phyloP scores from a whole-genome alignment of 805 yeast species.

The Brettanomyces bruxellensis region DNA sequence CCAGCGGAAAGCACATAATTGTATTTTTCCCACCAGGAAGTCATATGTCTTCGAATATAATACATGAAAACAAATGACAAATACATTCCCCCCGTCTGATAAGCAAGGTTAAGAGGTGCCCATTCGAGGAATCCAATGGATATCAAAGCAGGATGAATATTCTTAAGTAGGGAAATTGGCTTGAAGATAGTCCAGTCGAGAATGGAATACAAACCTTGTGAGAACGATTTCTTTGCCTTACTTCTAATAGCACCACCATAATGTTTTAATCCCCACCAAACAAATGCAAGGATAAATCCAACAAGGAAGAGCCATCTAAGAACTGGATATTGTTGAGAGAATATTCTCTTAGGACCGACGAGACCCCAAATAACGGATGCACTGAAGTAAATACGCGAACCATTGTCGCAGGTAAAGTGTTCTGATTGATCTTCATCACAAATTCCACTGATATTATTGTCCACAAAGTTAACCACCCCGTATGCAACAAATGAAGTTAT shows the following conservation, averaged over 20 bases:
- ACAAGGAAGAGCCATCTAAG: conserved; percentile 51
- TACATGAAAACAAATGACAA: conserved; percentile 45
- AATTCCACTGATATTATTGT: conserved; percentile 27
- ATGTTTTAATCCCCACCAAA: conserved; percentile 28
- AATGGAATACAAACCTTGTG: conserved; percentile 20
- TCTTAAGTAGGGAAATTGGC: conserved; percentile 24
- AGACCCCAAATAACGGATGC: conserved; percentile 60
- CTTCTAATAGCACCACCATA: background rate
- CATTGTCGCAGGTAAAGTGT: conserved; percentile 38
- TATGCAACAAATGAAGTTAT: conserved; percentile 36
- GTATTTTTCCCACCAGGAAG: conserved; percentile 72
- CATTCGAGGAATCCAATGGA: conserved; percentile 50
- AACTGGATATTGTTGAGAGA: conserved; percentile 39
- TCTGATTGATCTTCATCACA: conserved; percentile 35
- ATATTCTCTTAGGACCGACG: conserved; percentile 56
- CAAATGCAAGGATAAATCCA: conserved; percentile 41
- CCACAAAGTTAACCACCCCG: conserved; percentile 34
- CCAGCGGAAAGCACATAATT: conserved; percentile 61
- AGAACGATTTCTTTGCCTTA: conserved; percentile 14
- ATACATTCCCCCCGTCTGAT: conserved; percentile 47
- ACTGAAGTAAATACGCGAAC: conserved; percentile 36
- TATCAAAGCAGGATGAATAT: conserved; percentile 61
- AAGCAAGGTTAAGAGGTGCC: conserved; percentile 71
- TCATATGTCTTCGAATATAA: conserved; percentile 43
- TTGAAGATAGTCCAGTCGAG: conserved; percentile 4